Conservation (phyloP, 192 early-diverging fungal genomes). For the Coemansia sp. region DNA sequence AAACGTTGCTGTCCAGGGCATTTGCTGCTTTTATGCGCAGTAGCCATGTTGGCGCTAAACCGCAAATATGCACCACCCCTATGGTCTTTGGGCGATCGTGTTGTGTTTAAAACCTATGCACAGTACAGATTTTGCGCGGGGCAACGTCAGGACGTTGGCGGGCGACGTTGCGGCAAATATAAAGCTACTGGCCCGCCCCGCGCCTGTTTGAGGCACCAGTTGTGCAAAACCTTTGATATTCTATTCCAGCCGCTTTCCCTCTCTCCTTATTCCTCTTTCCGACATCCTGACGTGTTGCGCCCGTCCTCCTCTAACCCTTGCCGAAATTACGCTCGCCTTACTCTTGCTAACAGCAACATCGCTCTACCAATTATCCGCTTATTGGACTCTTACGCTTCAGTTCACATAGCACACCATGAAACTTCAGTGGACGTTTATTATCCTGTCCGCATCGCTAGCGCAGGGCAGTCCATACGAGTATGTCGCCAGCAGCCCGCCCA, state of each 20-base stretch:
- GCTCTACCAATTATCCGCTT: no score
- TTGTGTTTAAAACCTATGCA: not conserved
- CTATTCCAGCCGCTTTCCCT: not conserved
- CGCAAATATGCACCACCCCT: not conserved
- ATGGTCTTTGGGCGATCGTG: not conserved
- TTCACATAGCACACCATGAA: slow-evolving; percentile 28
- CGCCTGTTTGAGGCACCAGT: not conserved
- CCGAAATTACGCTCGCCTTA: no score
- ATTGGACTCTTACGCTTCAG: no score
- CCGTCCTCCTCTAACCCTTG: not conserved
- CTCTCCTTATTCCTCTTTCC: not conserved
- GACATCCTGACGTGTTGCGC: not conserved
- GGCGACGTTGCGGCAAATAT: slow-evolving; percentile 1
- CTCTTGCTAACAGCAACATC: no score
- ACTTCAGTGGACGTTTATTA: slow-evolving; percentile 47
- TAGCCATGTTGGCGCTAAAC: not conserved
- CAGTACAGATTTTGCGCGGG: no score
- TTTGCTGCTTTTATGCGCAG: not conserved
- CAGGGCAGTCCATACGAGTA: slow-evolving; percentile 33
- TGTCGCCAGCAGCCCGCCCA: slow-evolving; percentile 21
- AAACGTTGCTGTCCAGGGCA: no score
- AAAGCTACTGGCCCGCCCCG: not conserved
- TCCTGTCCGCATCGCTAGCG: slow-evolving; percentile 24
- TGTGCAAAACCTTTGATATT: not conserved
- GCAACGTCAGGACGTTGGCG: not conserved